Conservation (phyloP, 2,329 filamentous ascomycete species). For the Ophiostoma pallidulum region DNA sequence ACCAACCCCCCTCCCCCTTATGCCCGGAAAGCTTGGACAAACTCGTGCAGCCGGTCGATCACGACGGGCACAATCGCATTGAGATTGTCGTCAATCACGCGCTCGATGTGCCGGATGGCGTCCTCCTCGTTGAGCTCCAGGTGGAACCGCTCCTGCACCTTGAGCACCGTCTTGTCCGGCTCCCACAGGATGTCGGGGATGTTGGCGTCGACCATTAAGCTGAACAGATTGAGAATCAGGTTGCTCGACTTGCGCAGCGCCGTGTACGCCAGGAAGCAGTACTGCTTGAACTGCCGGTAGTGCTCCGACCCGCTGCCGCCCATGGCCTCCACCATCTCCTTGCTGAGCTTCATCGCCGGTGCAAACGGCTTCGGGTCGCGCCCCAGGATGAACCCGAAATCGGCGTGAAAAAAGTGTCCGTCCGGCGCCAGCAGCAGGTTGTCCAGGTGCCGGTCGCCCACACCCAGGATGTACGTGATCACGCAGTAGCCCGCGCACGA, state of each 20-base stretch:
- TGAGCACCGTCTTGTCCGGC: constrained; percentile 86
- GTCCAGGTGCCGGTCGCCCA: constrained; percentile 91
- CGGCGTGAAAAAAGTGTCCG: constrained; percentile 94
- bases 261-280: constrained; percentile 90
- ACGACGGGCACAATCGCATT: constrained; percentile 86
- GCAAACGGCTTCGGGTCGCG: constrained; percentile 96
- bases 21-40: constrained; percentile 85
- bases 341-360: constrained; percentile 91
- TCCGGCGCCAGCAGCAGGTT: constrained; percentile 86
- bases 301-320: constrained; percentile 73
- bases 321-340: constrained; percentile 99
- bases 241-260: constrained; percentile 83
- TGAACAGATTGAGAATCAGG: constrained; percentile 89
- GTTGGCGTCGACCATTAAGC: constrained; percentile 93
- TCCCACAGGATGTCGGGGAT: constrained; percentile 91
- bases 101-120: constrained; percentile 77
- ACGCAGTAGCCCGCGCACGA: constrained; percentile 97
- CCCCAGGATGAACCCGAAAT: constrained; percentile 96
- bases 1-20: too few relatives aligned
- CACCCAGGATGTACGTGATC: constrained; percentile 93
- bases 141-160: constrained; percentile 91
- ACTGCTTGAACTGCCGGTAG: constrained; percentile 85
- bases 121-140: constrained; percentile 87
- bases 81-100: constrained; percentile 81
- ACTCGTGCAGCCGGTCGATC: constrained; percentile 88